These are phyloP conservation scores for Neonectria magnoliae DNA, from an alignment of 2,329 filamentous ascomycete genomes.

Conservation along the genomic window DNA sequence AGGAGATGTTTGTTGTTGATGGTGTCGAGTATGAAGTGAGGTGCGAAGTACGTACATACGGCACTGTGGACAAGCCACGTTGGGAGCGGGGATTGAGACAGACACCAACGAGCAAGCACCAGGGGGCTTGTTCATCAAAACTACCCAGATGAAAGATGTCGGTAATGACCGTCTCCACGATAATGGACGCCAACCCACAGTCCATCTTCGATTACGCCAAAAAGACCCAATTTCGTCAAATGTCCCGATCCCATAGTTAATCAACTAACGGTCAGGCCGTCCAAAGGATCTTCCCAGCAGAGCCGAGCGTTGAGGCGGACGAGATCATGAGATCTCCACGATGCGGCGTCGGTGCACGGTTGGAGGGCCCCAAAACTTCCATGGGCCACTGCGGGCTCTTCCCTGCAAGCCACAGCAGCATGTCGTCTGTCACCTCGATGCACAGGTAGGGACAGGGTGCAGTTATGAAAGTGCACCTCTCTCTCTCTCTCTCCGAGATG, in stretches of 20 bases:
- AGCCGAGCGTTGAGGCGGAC: slow-evolving; percentile 27
- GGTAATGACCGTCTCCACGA: slow-evolving; percentile 20
- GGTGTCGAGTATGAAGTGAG: not conserved
- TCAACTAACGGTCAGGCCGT: slow-evolving; percentile 14
- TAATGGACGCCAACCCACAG: slow-evolving; percentile 17
- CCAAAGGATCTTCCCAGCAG: slow-evolving; percentile 30
- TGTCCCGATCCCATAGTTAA: slow-evolving; percentile 30
- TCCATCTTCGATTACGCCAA: slow-evolving; percentile 20
- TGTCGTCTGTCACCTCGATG: not conserved
- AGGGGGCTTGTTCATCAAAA: slow-evolving; percentile 25
- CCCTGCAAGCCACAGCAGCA: slow-evolving; percentile 26
- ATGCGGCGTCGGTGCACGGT: slow-evolving; percentile 40
- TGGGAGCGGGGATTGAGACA: slow-evolving; percentile 2
- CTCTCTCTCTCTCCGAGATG: too few relatives aligned
- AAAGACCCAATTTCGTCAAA: slow-evolving; percentile 36
- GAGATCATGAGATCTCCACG: slow-evolving; percentile 42
- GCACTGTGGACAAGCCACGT: not conserved
- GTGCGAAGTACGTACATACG: too few relatives aligned
- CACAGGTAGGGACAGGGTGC: slow-evolving; percentile 5
- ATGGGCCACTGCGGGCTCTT: slow-evolving; percentile 21
- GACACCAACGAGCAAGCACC: slow-evolving; percentile 18
- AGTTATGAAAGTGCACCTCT: not conserved
- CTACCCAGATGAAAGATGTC: slow-evolving; percentile 9
- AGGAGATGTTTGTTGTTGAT: not conserved
- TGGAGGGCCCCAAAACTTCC: slow-evolving; percentile 22